phyloP scores from a whole-genome alignment of 768 basidiomycete genomes.

The Amyloporia xantha region DNA sequence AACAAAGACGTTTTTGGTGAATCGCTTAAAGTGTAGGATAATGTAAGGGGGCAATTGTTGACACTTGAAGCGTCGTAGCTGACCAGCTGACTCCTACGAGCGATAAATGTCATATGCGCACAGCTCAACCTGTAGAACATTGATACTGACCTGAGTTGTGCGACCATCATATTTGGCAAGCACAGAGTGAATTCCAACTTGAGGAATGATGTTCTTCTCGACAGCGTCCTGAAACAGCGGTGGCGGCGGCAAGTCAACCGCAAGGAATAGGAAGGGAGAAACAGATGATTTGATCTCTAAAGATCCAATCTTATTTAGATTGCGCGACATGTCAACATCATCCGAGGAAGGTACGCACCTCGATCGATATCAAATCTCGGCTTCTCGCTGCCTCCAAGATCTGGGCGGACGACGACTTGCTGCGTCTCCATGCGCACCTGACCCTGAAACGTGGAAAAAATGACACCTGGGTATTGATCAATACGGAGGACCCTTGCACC shows the following conservation, averaged over 20 bases:
- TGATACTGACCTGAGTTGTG: conserved; percentile 69
- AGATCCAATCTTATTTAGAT: background rate
- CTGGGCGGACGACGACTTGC: conserved; percentile 80
- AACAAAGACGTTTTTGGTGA: conserved; percentile 93
- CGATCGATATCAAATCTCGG: conserved; percentile 92
- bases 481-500: conserved; percentile 13
- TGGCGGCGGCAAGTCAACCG: conserved; percentile 94
- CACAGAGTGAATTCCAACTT: conserved; percentile 86
- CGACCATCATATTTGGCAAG: conserved; percentile 91
- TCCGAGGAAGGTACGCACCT: conserved; percentile 39
- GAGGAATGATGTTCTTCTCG: conserved; percentile 98
- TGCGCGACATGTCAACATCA: background rate
- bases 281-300: conserved; percentile 78
- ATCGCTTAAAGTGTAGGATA: conserved; percentile 92
- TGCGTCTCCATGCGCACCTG: conserved; percentile 91
- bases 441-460: conserved; percentile 92
- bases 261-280: conserved; percentile 93
- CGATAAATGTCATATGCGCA: conserved; percentile 9
- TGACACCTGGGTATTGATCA: conserved; percentile 52
- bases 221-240: conserved; percentile 94
- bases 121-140: conserved; percentile 9
- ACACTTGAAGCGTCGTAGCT: conserved; percentile 85
- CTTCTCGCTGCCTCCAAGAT: conserved; percentile 67
- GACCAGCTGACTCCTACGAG: conserved; percentile 72
- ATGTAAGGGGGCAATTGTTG: conserved; percentile 87